These are phyloP conservation scores for Przewalskia tangutica DNA, from an alignment of 257 asterid species.

Conservation along the genomic window DNA sequence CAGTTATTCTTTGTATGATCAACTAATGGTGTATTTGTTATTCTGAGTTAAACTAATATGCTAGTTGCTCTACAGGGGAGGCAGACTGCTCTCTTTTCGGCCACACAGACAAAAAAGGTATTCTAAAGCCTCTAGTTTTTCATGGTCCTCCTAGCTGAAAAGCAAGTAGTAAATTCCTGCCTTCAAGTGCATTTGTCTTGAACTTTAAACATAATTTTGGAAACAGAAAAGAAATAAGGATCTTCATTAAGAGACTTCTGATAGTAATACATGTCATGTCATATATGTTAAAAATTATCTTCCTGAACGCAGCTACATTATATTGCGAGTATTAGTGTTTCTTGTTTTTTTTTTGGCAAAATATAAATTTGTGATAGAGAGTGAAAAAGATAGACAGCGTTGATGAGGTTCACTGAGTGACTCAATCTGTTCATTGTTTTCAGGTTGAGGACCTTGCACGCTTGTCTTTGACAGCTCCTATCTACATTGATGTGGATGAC, in stretches of 20 bases:
- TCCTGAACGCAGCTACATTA: not conserved
- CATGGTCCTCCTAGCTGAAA: not conserved
- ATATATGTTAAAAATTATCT: not conserved
- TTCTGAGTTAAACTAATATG: constrained; percentile 15
- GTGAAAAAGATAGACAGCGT: not conserved
- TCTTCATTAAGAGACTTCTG: not conserved
- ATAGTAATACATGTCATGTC: not conserved
- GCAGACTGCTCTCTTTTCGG: constrained; percentile 96
- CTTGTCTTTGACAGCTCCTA: constrained; percentile 64
- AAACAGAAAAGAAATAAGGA: not conserved
- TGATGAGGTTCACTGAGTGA: not conserved
- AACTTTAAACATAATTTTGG: not conserved
- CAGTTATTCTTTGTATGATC: not conserved
- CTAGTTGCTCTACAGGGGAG: constrained; percentile 45
- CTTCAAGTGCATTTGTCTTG: not conserved
- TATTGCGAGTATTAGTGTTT: not conserved
- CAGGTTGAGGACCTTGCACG: constrained; percentile 98
- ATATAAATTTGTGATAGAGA: not conserved
- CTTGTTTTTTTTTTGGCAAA: not conserved
- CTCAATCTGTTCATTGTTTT: constrained; percentile 13
- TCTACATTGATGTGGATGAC: constrained; percentile 74
- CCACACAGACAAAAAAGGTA: constrained; percentile 97
- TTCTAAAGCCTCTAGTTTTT: not conserved
- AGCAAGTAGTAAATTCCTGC: not conserved
- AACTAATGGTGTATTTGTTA: not conserved